Evolutionary conservation across 441 rosid genomes (phyloP).

Genomic region (Populus hybrid): DNA sequence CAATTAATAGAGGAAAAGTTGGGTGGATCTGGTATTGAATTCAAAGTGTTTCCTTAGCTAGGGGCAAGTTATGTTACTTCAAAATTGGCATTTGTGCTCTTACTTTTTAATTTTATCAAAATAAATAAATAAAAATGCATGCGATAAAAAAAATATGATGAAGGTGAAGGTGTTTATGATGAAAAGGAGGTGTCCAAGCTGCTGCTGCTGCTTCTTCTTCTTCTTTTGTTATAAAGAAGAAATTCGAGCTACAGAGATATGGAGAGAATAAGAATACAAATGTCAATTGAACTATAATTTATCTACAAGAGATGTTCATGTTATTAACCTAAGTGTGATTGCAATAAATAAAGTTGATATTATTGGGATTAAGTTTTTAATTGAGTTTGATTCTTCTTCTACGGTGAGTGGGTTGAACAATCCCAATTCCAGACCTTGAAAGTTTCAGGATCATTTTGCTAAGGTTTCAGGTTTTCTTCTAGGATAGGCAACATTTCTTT

Average conservation of each 20-base stretch:
- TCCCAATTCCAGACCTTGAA: no score
- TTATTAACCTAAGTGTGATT: background rate
- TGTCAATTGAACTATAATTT: background rate
- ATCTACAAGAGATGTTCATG: background rate
- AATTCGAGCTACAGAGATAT: background rate
- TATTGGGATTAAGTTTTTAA: no score
- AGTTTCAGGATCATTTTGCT: no score
- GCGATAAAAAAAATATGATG: background rate
- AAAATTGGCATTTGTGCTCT: background rate
- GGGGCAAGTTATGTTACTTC: background rate
- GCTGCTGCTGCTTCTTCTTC: no score
- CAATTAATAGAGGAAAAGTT: conserved; percentile 53
- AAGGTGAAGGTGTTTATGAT: background rate
- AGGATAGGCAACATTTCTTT: no score
- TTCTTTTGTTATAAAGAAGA: background rate
- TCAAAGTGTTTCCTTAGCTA: conserved; percentile 28
- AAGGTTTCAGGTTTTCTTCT: no score
- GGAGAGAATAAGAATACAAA: background rate
- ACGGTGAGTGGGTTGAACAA: no score
- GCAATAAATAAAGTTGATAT: background rate
- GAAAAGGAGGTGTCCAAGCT: background rate
- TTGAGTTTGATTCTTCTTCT: no score
- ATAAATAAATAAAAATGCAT: background rate
- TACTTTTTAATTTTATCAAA: background rate
- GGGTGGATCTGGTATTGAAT: conserved; percentile 54